phyloP scores from a whole-genome alignment of 2,329 filamentous ascomycete species.

The Penicillium sp. region DNA sequence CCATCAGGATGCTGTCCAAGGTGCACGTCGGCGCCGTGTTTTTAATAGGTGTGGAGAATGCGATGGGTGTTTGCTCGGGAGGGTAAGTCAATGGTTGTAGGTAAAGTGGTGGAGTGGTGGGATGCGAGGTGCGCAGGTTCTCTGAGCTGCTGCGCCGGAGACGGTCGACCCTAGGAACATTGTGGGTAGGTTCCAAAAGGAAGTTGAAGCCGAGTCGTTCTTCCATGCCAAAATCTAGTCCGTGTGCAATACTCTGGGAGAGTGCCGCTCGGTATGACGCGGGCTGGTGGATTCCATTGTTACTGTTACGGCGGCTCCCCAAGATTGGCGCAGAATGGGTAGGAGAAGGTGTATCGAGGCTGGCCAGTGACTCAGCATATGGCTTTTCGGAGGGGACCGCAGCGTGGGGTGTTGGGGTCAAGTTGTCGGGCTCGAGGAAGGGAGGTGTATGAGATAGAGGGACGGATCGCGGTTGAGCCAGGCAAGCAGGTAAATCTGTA shows the following conservation, averaged over 20 bases:
- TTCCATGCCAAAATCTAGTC: slow-evolving; percentile 56
- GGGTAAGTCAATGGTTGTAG: slow-evolving; percentile 24
- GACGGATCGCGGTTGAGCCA: slow-evolving; percentile 15
- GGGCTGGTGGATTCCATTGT: slow-evolving; percentile 14
- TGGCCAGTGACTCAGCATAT: slow-evolving; percentile 31
- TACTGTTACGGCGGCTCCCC: slow-evolving; percentile 27
- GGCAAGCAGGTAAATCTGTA: slow-evolving; percentile 16
- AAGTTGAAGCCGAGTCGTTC: slow-evolving; percentile 74
- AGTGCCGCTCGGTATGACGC: slow-evolving; percentile 45
- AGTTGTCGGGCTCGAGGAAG: slow-evolving; percentile 27
- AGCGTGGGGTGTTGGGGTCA: slow-evolving; percentile 20
- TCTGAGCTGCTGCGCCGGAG: slow-evolving; percentile 32
- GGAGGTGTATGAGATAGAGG: slow-evolving; percentile 25
- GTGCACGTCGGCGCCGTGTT: slow-evolving; percentile 72
- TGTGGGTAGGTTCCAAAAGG: slow-evolving; percentile 63
- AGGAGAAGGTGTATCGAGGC: slow-evolving; percentile 31
- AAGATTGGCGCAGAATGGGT: slow-evolving; percentile 28
- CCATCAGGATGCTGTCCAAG: slow-evolving; percentile 74
- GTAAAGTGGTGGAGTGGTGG: slow-evolving; percentile 24
- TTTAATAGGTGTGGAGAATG: slow-evolving; percentile 49
- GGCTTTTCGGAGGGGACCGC: slow-evolving; percentile 22
- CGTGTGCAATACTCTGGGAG: slow-evolving; percentile 50
- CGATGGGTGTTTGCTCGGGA: slow-evolving; percentile 28
- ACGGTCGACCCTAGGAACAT: slow-evolving; percentile 55
- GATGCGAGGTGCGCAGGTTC: slow-evolving; percentile 24